Base-by-base conservation (phyloP, 371 early-diverging fungal species). In the Dinochytrium kinnereticum region DNA sequence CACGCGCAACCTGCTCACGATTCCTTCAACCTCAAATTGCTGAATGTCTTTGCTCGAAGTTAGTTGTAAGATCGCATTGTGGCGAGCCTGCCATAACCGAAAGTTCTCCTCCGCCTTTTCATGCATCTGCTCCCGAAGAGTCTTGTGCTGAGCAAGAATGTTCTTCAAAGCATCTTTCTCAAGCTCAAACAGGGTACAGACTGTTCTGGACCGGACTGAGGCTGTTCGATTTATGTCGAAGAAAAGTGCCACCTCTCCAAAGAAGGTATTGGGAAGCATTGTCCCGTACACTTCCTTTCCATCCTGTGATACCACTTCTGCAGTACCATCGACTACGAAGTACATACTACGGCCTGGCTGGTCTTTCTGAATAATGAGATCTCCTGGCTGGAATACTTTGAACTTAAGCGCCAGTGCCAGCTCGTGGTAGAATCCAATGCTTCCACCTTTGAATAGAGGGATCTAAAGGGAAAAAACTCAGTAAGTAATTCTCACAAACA, bases 201-300 rank as follows among this genome's bases (percentile, higher is more conserved):
- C 74, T 1, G 74, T 55, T 19, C 70, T 59, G 21, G 87, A 80
- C 17, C 82, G 78, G 24, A 90, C 87, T n/a, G 88, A 82, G 1
- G 90, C 90, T 0, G 90, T 89, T 17, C 90, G 80, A 36, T 82
- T 79, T 39, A 88, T 81, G 55, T 85, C 86, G 70, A 82, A 88
- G 33, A 90, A 85, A 31, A 90, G 80, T 15, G 89, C 86, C 2
- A 90, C 88, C 73, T 90, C 90, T 2, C 90, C 90, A 77, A 90
- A 88, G 38, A 85, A 82, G 37, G 80, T 71, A 70, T 80, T 73
- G 19, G 70, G n/a, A 36, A 44, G 44, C 77, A 81, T 50, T 57
- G 81, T 70, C 61, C 82, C 78, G 68, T 77, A 81, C 26, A 78
- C 65, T 15, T 49, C 74, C 59, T 73, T 64, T 37, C 78, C 74